A percentile compares a stretch with the other conserved stretches of the same genome.
Conservation (phyloP, 108 stramenopile species). For the Nitzschia putrida region DNA sequence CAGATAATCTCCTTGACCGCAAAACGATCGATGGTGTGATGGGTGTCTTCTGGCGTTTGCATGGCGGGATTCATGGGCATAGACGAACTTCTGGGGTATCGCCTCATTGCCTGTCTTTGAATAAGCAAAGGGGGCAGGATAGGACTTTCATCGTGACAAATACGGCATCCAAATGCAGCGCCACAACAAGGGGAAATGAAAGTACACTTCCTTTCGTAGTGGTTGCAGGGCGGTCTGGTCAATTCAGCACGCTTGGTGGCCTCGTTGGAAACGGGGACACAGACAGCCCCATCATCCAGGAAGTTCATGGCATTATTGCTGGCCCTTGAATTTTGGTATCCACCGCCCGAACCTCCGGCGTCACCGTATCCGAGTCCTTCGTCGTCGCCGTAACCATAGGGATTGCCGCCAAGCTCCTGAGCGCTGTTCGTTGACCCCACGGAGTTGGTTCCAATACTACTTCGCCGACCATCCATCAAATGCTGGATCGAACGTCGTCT, state of each 20-base stretch:
- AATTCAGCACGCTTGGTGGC: conserved; percentile 53
- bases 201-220: conserved; percentile 83
- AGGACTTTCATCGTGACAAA: conserved; percentile 85
- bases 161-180: conserved; percentile 84
- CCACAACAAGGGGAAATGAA: conserved; percentile 86
- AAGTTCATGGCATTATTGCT: conserved; percentile 3
- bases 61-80: conserved; percentile 38
- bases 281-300: not conserved
- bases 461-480: conserved; percentile 85
- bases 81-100: conserved; percentile 51
- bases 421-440: conserved; percentile 25
- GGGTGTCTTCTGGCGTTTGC: conserved; percentile 59
- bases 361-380: conserved; percentile 29
- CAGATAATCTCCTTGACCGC: conserved; percentile 76
- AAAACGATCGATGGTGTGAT: conserved; percentile 87
- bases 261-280: conserved; percentile 38
- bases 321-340: conserved; percentile 4
- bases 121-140: conserved; percentile 62
- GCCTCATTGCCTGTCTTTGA: conserved; percentile 27
- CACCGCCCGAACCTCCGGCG: not conserved
- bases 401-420: conserved; percentile 4
- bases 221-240: conserved; percentile 72
- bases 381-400: conserved; percentile 27
- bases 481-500: conserved; percentile 75
- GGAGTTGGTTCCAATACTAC: conserved; percentile 37